phyloP scores from a whole-genome alignment of 306 rosid species.

The Fragaria nilgerrensis region DNA sequence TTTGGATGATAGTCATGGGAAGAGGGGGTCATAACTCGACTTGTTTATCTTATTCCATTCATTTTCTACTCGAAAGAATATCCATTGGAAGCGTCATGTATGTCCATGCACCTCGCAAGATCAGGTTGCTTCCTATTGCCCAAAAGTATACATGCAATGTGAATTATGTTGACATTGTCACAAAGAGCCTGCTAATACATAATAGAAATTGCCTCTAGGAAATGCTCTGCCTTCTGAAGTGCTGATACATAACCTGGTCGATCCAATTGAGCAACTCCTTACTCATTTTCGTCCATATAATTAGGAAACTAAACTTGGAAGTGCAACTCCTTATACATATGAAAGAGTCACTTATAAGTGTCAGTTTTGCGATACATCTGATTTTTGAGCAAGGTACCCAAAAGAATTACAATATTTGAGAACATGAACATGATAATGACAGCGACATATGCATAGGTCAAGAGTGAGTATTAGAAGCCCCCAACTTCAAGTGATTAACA shows the following conservation, averaged over 20 bases:
- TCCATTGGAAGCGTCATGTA: slow-evolving; percentile 97
- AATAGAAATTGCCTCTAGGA: too few species aligned
- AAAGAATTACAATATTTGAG: neutral
- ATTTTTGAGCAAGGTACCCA: neutral
- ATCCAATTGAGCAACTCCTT: slow-evolving; percentile 23
- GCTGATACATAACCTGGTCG: neutral
- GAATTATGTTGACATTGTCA: neutral
- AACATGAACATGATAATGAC: neutral
- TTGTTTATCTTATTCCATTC: too few species aligned
- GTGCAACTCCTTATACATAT: neutral
- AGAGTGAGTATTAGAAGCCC: neutral
- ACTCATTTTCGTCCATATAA: slow-evolving; percentile 73
- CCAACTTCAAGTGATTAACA: neutral
- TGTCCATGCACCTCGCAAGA: slow-evolving; percentile 93
- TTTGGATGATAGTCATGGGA: too few species aligned
- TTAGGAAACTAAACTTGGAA: slow-evolving; percentile 45
- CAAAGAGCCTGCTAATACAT: too few species aligned
- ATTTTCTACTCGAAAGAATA: slow-evolving; percentile 42
- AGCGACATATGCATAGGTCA: neutral
- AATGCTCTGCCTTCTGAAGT: too few species aligned
- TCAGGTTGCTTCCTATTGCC: slow-evolving; percentile 87
- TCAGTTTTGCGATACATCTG: neutral
- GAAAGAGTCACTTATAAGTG: neutral
- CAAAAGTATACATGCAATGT: slow-evolving; percentile 65
- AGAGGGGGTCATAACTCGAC: too few species aligned